Evolutionary conservation across 169 alveolate species (phyloP).

Genomic region (Babesia caballi): DNA sequence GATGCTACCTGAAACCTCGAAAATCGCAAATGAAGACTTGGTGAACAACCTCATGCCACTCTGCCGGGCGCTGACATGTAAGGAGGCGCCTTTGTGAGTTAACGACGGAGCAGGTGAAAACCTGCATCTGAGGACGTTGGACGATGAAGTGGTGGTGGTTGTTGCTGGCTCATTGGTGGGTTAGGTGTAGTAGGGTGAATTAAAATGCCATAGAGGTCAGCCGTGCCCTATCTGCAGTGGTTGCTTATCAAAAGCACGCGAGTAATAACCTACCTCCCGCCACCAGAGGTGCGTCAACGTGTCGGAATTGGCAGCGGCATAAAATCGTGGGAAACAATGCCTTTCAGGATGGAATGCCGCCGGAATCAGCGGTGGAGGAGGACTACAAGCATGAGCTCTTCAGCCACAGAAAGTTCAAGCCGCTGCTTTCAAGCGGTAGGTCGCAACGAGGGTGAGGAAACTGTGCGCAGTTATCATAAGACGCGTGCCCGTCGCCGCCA

Average conservation of each 20-base stretch:
- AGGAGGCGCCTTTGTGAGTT: background rate
- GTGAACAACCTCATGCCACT: constrained; percentile 32
- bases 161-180: constrained; percentile 28
- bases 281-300: constrained; percentile 25
- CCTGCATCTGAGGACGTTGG: constrained; percentile 33
- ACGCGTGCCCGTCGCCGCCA: background rate
- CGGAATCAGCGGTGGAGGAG: background rate
- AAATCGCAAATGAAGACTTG: background rate
- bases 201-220: constrained; percentile 1
- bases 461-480: constrained; percentile 23
- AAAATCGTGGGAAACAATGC: background rate
- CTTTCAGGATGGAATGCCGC: background rate
- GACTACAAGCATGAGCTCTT: constrained; percentile 36
- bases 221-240: constrained; percentile 56
- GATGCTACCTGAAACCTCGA: constrained; percentile 25
- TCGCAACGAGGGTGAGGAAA: background rate
- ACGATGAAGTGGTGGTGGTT: constrained; percentile 32
- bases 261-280: constrained; percentile 26
- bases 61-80: constrained; percentile 39
- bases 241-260: constrained; percentile 30
- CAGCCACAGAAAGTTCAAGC: constrained; percentile 38
- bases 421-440: constrained; percentile 10
- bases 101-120: constrained; percentile 25
- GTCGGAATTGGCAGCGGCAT: background rate
- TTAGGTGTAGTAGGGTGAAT: background rate